These are phyloP conservation scores for Kwoniella sp. DNA, from an alignment of 768 basidiomycete genomes.

Conservation along the genomic window DNA sequence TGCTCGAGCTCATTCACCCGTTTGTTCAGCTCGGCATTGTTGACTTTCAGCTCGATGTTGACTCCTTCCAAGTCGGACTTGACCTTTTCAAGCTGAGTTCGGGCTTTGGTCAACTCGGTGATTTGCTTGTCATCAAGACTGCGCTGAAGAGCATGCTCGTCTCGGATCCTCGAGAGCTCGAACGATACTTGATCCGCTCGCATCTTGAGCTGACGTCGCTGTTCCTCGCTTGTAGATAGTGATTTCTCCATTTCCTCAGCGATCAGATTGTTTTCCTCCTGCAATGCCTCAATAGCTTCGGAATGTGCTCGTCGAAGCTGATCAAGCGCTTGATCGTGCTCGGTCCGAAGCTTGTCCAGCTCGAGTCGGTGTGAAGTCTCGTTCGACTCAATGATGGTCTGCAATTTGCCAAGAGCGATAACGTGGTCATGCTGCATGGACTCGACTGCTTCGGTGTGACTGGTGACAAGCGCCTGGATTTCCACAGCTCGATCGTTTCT, in stretches of 20 bases:
- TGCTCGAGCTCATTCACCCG: slow-evolving; percentile 29
- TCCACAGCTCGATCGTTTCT: slow-evolving; percentile 47
- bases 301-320: slow-evolving; percentile 19
- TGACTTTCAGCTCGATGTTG: slow-evolving; percentile 28
- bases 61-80: slow-evolving; percentile 33
- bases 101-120: slow-evolving; percentile 17
- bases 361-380: slow-evolving; percentile 8
- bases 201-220: slow-evolving; percentile 46
- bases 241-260: slow-evolving; percentile 37
- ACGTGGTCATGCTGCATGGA: slow-evolving; percentile 23
- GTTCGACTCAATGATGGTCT: slow-evolving; percentile 6
- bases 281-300: slow-evolving; percentile 15
- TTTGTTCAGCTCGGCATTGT: slow-evolving; percentile 29
- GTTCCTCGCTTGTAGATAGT: slow-evolving; percentile 34
- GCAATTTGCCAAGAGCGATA: slow-evolving; percentile 21
- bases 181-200: slow-evolving; percentile 44
- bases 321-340: slow-evolving; percentile 18
- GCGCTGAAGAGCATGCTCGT: slow-evolving; percentile 38
- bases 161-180: slow-evolving; percentile 41
- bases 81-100: slow-evolving; percentile 15
- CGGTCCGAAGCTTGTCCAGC: slow-evolving; percentile 1
- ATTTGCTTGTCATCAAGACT: slow-evolving; percentile 33
- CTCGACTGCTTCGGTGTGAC: slow-evolving; percentile 28
- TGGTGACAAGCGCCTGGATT: slow-evolving; percentile 31
- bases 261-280: slow-evolving; percentile 31